Percentiles rank a stretch among this genome's conserved stretches.
Evolutionary conservation across 129 eudicot genomes (phyloP).

Genomic region (Centaurea solstitialis): DNA sequence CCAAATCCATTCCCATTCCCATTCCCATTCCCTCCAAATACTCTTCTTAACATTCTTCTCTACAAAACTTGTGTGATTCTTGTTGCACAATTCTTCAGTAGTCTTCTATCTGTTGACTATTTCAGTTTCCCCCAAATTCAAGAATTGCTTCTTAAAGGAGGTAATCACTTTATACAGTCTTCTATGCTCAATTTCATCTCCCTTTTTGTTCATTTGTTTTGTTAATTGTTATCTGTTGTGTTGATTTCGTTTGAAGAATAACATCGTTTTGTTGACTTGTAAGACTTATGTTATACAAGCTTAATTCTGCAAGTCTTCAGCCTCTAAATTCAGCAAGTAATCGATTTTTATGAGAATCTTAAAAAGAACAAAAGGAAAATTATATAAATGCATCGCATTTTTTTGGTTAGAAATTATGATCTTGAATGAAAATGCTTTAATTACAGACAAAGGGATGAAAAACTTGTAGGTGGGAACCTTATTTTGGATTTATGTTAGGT

Average conservation of each 20-base stretch:
- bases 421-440: not conserved
- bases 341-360: not conserved
- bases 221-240: not conserved
- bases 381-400: not conserved
- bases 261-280: not conserved
- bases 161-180: not conserved
- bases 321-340: not conserved
- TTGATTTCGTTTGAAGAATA: not conserved
- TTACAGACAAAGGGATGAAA: not conserved
- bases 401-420: not conserved
- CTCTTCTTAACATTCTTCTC: not conserved
- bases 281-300: not conserved
- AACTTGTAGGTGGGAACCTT: not conserved
- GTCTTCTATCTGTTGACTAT: not conserved
- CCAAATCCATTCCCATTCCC: too few species aligned
- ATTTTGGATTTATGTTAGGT: not conserved
- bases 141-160: not conserved
- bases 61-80: not conserved
- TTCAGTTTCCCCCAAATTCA: not conserved
- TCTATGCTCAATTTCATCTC: not conserved
- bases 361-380: not conserved
- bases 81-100: not conserved
- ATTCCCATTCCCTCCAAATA: slow-evolving; percentile 4
- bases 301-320: not conserved
- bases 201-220: not conserved